A percentile compares a stretch with the other conserved stretches of the same genome.
phyloP scores from a whole-genome alignment of 1,284 basidiomycete genomes.

The Boletellus deceptivus region DNA sequence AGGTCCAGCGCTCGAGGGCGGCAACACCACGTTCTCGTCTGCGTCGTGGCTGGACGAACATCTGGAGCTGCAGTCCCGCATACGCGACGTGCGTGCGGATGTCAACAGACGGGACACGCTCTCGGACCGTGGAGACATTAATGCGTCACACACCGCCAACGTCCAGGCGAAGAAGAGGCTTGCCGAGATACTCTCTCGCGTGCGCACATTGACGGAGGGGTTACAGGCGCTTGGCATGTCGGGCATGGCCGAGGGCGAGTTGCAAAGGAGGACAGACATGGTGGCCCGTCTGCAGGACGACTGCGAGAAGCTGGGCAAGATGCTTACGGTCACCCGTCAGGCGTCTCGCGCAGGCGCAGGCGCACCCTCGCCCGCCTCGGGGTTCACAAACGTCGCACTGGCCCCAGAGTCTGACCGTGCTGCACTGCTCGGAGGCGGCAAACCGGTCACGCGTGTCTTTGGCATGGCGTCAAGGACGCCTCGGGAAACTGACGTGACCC shows the following conservation, averaged over 20 bases:
- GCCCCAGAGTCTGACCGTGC: constrained; percentile 61
- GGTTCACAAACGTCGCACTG: constrained; percentile 37
- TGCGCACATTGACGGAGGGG: constrained; percentile 70
- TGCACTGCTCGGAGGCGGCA: constrained; percentile 48
- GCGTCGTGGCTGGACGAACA: constrained; percentile 87
- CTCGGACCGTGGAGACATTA: constrained; percentile 69
- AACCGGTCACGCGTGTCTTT: constrained; percentile 77
- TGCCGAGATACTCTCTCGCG: constrained; percentile 67
- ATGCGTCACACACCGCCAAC: constrained; percentile 74
- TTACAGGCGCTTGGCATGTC: constrained; percentile 61
- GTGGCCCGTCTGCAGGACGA: constrained; percentile 81
- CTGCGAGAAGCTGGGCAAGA: constrained; percentile 77
- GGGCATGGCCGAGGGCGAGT: constrained; percentile 81
- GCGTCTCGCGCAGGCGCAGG: constrained; percentile 38
- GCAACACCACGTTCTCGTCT: constrained; percentile 57
- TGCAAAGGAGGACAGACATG: constrained; percentile 81
- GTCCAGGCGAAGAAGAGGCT: constrained; percentile 83
- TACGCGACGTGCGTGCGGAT: constrained; percentile 79
- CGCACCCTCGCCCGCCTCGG: constrained; percentile 14
- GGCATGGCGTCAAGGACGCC: constrained; percentile 56
- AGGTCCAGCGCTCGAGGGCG: constrained; percentile 29
- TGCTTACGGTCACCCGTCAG: constrained; percentile 70
- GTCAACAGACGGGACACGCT: constrained; percentile 86
- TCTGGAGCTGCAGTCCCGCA: constrained; percentile 65
- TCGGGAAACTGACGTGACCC: constrained; percentile 82